Evolutionary conservation across 2,329 filamentous ascomycete genomes (phyloP), one percentile per base, ranked within the genome.

Genomic region (Aspergillus flavus): DNA sequence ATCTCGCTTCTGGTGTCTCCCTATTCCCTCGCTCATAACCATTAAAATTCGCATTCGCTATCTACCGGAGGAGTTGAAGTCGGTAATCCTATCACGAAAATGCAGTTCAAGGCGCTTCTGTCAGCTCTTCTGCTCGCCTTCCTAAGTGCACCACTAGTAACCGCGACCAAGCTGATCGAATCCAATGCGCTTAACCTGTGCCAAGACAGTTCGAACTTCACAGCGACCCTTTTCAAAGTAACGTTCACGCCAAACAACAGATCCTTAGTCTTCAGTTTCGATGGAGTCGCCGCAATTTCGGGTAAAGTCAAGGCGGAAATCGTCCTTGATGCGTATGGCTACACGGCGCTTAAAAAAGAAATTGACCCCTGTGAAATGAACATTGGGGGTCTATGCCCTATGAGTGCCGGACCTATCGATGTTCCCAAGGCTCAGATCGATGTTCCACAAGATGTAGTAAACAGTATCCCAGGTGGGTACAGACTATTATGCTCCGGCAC

Each of bases 121-220:
- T 68, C 76, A 26, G 72, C 71, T 66, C 68, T 82, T 64, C 68
- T 82, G 61, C 66, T 80, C 67, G 76, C 78, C 69, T 73, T 80
- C 61, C 66, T 81, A 64, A 72, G 78, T 64, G 72, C 78, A n/a
- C 75, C 86, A 58, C 79, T 86, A 64, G 84, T 82, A 61, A 81
- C 86, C 63, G 90, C 87, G 66, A 84, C 87, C 74, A 85, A 84
- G 67, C 83, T 92, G 73, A 91, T 98, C 73, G 84, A 89, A 72
- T 95, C 94, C 60, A 91, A 86, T 75, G 96, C 94, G 34, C 85
- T 97, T 70, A 93, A 92, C 78, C 85, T 90, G 53, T 97, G 94
- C 79, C 91, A 93, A 83, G 83, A 87, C 62, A 89, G 94, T 78
- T 94, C 91, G 26, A 89, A 89, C 73, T 95, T 97, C 78, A 91